Conservation (phyloP, 1,284 basidiomycete genomes). For the Ganoderma boninense region DNA sequence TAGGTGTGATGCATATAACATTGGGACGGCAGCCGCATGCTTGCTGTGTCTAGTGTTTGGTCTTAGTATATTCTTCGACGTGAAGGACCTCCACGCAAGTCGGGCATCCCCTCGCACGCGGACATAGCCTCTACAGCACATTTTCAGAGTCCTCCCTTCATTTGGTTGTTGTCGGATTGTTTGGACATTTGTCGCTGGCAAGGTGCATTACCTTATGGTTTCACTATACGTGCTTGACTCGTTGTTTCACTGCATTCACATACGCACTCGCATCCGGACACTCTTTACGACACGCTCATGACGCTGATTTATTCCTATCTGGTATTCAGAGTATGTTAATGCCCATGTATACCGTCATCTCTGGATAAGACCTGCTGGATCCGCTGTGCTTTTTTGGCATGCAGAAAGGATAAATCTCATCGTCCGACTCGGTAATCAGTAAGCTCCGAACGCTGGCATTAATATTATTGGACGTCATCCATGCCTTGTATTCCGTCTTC, state of each 20-base stretch:
- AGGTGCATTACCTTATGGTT: not conserved
- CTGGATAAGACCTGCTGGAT: not conserved
- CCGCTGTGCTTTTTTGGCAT: not conserved
- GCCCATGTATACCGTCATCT: conserved; percentile 22
- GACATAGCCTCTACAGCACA: conserved; percentile 35
- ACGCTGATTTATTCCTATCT: conserved; percentile 34
- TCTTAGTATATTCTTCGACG: conserved; percentile 66
- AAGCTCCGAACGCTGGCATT: not conserved
- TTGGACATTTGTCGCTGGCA: not conserved
- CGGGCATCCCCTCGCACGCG: conserved; percentile 56
- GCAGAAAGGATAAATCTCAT: not conserved
- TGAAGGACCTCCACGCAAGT: conserved; percentile 70
- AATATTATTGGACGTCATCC: not conserved
- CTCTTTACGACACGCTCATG: conserved; percentile 29
- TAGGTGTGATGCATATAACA: conserved; percentile 77
- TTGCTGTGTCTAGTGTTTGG: conserved; percentile 63
- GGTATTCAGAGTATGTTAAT: conserved; percentile 20
- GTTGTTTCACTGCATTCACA: conserved; percentile 2
- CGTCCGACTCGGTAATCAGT: not conserved
- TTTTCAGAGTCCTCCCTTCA: not conserved
- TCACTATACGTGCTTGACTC: conserved; percentile 7
- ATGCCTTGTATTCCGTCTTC: not conserved
- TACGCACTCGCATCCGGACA: conserved; percentile 1
- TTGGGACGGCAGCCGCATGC: conserved; percentile 67
- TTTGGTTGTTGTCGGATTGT: not conserved